phyloP scores from a whole-genome alignment of 768 basidiomycete genomes.

The Tricholoma terreum region DNA sequence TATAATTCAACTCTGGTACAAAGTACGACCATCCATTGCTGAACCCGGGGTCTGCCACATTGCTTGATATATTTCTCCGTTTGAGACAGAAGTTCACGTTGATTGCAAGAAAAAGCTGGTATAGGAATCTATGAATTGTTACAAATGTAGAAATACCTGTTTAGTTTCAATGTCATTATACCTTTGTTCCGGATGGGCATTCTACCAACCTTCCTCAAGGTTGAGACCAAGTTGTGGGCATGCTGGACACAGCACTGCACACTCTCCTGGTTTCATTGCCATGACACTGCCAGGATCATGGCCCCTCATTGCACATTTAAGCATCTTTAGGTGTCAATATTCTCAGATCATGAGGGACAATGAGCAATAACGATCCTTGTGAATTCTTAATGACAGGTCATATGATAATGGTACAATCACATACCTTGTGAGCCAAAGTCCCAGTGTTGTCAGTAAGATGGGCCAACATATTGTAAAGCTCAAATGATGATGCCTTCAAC shows the following conservation, averaged over 20 bases:
- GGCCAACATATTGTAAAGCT: constrained; percentile 14
- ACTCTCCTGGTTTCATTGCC: constrained; percentile 11
- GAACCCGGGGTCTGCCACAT: constrained; percentile 3
- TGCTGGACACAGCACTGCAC: constrained; percentile 22
- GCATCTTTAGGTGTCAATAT: constrained; percentile 21
- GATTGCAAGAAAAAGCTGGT: constrained; percentile 4
- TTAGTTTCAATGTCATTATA: no score
- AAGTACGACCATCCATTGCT: constrained; percentile 9
- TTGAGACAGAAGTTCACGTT: no score
- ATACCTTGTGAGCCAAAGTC: not conserved
- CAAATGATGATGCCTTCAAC: constrained; percentile 15
- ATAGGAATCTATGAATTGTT: not conserved
- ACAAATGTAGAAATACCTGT: not conserved
- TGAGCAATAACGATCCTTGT: constrained; percentile 12
- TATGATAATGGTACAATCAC: not conserved
- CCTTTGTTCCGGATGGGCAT: constrained; percentile 5
- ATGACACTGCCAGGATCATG: constrained; percentile 13
- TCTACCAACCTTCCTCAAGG: constrained; percentile 22
- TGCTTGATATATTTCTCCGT: no score
- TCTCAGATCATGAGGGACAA: constrained; percentile 14
- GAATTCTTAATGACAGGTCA: not conserved
- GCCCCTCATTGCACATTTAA: constrained; percentile 19
- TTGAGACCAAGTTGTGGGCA: constrained; percentile 22
- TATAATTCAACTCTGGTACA: constrained; percentile 10
- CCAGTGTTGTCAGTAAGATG: no score